A percentile compares a stretch with the other conserved stretches of the same genome.
These are phyloP conservation scores for Trichocomaceae sp. DNA, from an alignment of 2,329 filamentous ascomycete genomes.

Conservation along the genomic window DNA sequence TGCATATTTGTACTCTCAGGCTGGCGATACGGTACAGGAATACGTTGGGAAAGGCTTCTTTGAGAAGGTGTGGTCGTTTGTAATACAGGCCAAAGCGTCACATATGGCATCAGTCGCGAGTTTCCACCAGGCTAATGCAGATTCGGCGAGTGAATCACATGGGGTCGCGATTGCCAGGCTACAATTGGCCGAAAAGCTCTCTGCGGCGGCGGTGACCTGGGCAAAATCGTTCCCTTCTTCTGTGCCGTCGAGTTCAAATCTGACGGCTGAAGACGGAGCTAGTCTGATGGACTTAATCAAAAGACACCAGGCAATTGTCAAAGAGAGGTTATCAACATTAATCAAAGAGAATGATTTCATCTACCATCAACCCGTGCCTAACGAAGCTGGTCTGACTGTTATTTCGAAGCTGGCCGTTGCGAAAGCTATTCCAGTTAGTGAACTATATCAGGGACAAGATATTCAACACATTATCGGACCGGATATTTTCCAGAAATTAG, in stretches of 20 bases:
- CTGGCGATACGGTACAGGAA: constrained; percentile 82
- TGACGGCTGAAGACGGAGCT: constrained; percentile 69
- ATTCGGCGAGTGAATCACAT: constrained; percentile 81
- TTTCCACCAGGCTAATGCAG: constrained; percentile 86
- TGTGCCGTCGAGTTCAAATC: constrained; percentile 72
- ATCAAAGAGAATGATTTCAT: constrained; percentile 97
- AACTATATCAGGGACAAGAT: constrained; percentile 93
- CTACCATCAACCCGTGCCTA: constrained; percentile 87
- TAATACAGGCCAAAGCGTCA: constrained; percentile 66
- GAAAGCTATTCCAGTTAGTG: constrained; percentile 93
- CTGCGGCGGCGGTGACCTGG: constrained; percentile 68
- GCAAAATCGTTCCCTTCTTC: constrained; percentile 75
- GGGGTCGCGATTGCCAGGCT: constrained; percentile 78
- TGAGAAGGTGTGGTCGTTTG: constrained; percentile 83
- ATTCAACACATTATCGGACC: constrained; percentile 95
- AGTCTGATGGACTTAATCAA: constrained; percentile 75
- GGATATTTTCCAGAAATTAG: constrained; percentile 93
- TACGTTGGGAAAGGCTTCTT: constrained; percentile 88
- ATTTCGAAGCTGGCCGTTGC: constrained; percentile 90
- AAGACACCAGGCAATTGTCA: constrained; percentile 70
- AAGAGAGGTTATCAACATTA: constrained; percentile 70
- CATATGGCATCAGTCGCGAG: constrained; percentile 81
- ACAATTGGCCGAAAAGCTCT: constrained; percentile 69
- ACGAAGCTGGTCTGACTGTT: constrained; percentile 70
- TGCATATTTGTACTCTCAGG: constrained; percentile 78